Evolutionary conservation across 2,329 filamentous ascomycete genomes (phyloP), one percentile per base, ranked within the genome.

Genomic region (Scedosporium apiospermum): DNA sequence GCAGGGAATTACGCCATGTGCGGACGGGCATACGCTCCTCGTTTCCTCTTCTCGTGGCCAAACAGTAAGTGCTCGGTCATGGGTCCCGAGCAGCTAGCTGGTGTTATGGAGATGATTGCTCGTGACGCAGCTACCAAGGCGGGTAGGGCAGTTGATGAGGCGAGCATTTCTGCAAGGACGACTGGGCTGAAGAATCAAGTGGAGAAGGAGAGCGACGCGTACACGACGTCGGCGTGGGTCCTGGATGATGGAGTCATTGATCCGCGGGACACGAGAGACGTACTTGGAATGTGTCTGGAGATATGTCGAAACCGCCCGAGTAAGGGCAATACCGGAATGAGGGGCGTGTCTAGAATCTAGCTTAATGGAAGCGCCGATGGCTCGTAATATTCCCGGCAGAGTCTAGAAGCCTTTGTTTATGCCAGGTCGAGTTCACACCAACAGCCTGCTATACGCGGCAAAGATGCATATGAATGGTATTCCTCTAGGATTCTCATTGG

Each of bases 21-120:
- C 63, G 75, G 75, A 2, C 62, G 74, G 16, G 63, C 71, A 1
- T 77, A 75, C 65, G 65, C 66, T 6, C 75, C 75, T 1, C 70
- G 75, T 0, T 76, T 77, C 62, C 61, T 77, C 5, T 76, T 76
- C 63, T 72, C 72, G n/a, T 77, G 75, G 74, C 74, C 74, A 0
- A 73, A 67, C 1, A 71, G 73, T 2, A 68, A 72, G n/a, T 76
- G 74, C 65, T 73, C 72, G 26, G 74, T 76, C 2, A 76, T 76
- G 74, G 74, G 74, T 0, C 69, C 73, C 0, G 74, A 76, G 44
- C 74, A 76, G 65, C 65, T 76, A 1, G 67, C 70, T 2, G 74
- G 74, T 0, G 74, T 63, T 44, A 60, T 63, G 57, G 62, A 61
- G 44, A 63, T 60, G 46, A 63, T 63, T 58, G 57, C 57, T 26